Conservation (phyloP, 768 basidiomycete species). For the Mycena belliarum region DNA sequence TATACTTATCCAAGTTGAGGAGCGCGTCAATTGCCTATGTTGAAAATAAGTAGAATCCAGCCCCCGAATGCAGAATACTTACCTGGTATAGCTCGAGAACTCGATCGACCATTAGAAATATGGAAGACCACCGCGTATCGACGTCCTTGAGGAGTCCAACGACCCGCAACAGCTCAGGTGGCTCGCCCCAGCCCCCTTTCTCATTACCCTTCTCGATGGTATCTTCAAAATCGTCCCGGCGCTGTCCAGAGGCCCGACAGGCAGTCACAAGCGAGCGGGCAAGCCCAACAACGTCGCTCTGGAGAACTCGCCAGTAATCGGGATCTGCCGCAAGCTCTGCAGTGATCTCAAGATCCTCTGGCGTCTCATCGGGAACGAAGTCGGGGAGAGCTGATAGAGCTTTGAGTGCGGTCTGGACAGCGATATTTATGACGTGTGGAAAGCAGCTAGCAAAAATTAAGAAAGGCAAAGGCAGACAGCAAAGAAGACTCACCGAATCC, state of each 20-base stretch:
- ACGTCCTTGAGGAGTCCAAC: constrained; percentile 29
- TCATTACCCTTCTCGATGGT: constrained; percentile 14
- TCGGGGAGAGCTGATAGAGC: neutral
- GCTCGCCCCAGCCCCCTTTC: neutral
- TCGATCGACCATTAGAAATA: constrained; percentile 32
- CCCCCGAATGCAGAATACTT: constrained; percentile 17
- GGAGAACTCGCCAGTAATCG: neutral
- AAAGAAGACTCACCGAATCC: constrained; percentile 14
- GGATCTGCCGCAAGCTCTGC: neutral
- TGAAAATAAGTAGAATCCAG: constrained; percentile 6
- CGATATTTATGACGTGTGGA: neutral
- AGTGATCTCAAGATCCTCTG: neutral
- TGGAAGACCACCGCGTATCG: constrained; percentile 29
- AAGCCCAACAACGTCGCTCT: neutral
- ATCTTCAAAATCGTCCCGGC: constrained; percentile 6
- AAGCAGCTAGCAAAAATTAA: neutral
- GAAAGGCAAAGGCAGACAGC: neutral
- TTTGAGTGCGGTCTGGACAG: neutral
- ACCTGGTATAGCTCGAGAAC: constrained; percentile 15
- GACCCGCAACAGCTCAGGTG: neutral
- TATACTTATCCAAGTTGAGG: constrained; percentile 1
- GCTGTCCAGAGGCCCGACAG: constrained; percentile 15
- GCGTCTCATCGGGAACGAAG: neutral
- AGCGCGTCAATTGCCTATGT: neutral
- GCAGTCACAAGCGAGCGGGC: neutral